Percentiles rank a stretch among this genome's conserved stretches.
Conservation (phyloP, 345 rosid species). For the Eucalyptus pauciflora region DNA sequence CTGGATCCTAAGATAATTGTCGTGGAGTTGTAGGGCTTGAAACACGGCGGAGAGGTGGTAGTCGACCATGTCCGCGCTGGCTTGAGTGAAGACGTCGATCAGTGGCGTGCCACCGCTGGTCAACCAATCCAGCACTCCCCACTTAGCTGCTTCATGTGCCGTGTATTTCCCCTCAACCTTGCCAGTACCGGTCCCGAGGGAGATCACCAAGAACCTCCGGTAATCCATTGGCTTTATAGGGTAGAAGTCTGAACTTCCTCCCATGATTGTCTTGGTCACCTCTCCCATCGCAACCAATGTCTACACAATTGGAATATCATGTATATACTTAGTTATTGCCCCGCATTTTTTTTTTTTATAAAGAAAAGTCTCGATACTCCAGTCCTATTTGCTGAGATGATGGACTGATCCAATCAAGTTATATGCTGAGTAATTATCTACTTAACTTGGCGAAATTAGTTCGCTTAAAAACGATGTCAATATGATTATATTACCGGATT, state of each 20-base stretch:
- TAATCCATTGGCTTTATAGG: slow-evolving; percentile 34
- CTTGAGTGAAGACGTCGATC: slow-evolving; percentile 41
- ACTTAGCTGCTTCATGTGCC: slow-evolving; percentile 31
- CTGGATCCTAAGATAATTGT: slow-evolving; percentile 38
- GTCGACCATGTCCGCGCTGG: slow-evolving; percentile 57
- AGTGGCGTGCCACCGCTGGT: slow-evolving; percentile 29
- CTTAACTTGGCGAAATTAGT: no score
- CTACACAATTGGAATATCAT: neutral
- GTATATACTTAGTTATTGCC: neutral
- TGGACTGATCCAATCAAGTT: neutral
- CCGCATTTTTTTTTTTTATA: neutral
- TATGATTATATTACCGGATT: slow-evolving; percentile 19
- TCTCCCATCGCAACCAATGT: slow-evolving; percentile 22
- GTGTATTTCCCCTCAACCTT: slow-evolving; percentile 18
- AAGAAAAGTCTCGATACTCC: neutral
- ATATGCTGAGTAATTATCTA: no score
- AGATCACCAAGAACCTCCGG: slow-evolving; percentile 33
- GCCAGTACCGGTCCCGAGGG: slow-evolving; percentile 38
- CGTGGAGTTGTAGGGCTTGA: slow-evolving; percentile 24
- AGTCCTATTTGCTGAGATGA: neutral
- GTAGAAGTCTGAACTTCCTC: slow-evolving; percentile 20
- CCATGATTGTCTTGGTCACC: slow-evolving; percentile 20
- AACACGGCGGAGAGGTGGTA: slow-evolving; percentile 34
- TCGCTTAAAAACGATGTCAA: no score
- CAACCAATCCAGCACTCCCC: slow-evolving; percentile 65